Percentiles rank a stretch among this genome's conserved stretches.
Conservation (phyloP, 208 protist genomes). For the Leishmania arabica region DNA sequence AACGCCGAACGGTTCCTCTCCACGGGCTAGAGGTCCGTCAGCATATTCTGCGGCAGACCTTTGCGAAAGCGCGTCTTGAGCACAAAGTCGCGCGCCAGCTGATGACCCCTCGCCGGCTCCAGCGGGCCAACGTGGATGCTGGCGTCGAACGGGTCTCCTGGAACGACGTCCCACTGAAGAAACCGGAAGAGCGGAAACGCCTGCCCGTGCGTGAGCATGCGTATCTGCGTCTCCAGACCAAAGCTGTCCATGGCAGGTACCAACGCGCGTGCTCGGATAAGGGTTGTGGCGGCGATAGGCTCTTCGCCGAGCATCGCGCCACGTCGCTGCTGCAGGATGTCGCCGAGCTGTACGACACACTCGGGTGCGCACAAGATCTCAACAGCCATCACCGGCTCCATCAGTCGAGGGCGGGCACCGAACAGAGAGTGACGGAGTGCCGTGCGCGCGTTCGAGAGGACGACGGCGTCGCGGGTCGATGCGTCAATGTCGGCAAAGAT, state of each 20-base stretch:
- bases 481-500: constrained; percentile 58
- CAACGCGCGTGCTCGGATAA: constrained; percentile 93
- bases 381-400: constrained; percentile 98
- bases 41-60: constrained; percentile 82
- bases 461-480: constrained; percentile 37
- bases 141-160: constrained; percentile 98
- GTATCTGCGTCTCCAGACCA: constrained; percentile 99
- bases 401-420: constrained; percentile 94
- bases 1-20: not conserved
- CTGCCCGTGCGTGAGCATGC: constrained; percentile 96
- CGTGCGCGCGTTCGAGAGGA: constrained; percentile 89
- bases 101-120: constrained; percentile 90
- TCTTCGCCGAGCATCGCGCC: constrained; percentile 91
- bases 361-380: constrained; percentile 95
- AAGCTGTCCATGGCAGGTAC: constrained; percentile 99
- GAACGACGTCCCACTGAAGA: constrained; percentile 97
- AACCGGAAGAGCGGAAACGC: constrained; percentile 95
- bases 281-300: constrained; percentile 96
- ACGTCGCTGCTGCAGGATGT: constrained; percentile 89
- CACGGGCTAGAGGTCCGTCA: constrained; percentile 47
- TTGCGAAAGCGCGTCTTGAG: constrained; percentile 98
- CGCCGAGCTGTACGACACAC: constrained; percentile 80
- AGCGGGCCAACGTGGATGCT: constrained; percentile 95
- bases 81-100: constrained; percentile 99
- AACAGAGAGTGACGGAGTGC: constrained; percentile 96